A percentile compares a stretch with the other conserved stretches of the same genome.
Evolutionary conservation across 495 filamentous ascomycete species (phyloP).

Genomic region (Collariella sp.): DNA sequence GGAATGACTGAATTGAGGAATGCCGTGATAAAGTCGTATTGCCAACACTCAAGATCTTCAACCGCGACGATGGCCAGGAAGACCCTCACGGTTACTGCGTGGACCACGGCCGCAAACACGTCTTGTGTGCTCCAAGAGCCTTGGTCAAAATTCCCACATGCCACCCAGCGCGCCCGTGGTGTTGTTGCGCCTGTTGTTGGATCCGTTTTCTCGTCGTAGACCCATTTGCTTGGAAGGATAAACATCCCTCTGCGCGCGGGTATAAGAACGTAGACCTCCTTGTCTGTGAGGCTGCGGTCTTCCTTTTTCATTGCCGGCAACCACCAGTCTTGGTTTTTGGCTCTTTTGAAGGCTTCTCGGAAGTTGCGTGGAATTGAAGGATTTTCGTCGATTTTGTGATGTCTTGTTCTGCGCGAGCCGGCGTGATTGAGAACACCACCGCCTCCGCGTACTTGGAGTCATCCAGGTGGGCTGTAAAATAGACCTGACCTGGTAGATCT

Average conservation of each 20-base stretch:
- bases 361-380: constrained; percentile 19
- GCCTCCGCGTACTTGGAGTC: no score
- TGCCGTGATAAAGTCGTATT: constrained; percentile 6
- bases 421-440: neutral
- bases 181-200: neutral
- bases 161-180: neutral
- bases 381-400: constrained; percentile 21
- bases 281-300: neutral
- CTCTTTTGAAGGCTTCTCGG: neutral
- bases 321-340: neutral
- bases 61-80: neutral
- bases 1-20: constrained; percentile 4
- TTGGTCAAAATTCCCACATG: constrained; percentile 2
- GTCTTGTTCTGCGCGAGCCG: neutral
- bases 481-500: no score
- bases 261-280: neutral
- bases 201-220: constrained; percentile 3
- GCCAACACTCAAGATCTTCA: neutral
- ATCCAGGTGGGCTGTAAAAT: no score
- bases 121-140: neutral
- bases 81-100: neutral
- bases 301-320: neutral
- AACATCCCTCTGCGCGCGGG: neutral
- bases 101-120: neutral
- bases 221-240: neutral